These are phyloP conservation scores for Thalassiosira livingstoniorum DNA, from an alignment of 352 stramenopile genomes.

Conservation along the genomic window DNA sequence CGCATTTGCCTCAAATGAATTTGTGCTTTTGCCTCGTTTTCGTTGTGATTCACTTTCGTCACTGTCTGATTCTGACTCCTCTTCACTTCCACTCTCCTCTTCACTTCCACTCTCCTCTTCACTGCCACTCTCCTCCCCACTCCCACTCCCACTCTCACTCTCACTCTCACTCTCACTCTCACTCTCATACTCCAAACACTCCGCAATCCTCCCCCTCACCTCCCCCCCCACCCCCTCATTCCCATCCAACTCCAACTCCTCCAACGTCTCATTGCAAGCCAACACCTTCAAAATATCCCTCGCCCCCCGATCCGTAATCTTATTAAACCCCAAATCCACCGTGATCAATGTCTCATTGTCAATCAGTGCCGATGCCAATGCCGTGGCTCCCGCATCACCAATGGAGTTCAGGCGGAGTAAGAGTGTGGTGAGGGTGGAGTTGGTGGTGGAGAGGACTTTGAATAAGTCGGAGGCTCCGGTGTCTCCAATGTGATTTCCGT, in stretches of 20 bases:
- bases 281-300: slow-evolving; percentile 54
- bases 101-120: neutral
- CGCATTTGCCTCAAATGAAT: slow-evolving; percentile 3
- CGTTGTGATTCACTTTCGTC: neutral
- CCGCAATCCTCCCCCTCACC: slow-evolving; percentile 26
- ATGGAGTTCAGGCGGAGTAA: slow-evolving; percentile 33
- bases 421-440: slow-evolving; percentile 8
- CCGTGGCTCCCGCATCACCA: slow-evolving; percentile 27
- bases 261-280: slow-evolving; percentile 27
- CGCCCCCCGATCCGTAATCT: slow-evolving; percentile 30
- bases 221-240: slow-evolving; percentile 19
- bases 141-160: neutral
- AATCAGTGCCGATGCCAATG: slow-evolving; percentile 36
- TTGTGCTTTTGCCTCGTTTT: too few species aligned
- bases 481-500: slow-evolving; percentile 90
- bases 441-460: slow-evolving; percentile 22
- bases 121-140: slow-evolving; percentile 9
- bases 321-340: slow-evolving; percentile 44
- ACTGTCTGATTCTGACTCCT: neutral
- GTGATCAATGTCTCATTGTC: slow-evolving; percentile 33
- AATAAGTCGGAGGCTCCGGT: slow-evolving; percentile 88
- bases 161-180: slow-evolving; percentile 5
- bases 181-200: slow-evolving; percentile 13
- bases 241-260: slow-evolving; percentile 31
- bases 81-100: neutral